Evolutionary conservation across 2,329 filamentous ascomycete species (phyloP).

Genomic region (Alternaria gansuensis): DNA sequence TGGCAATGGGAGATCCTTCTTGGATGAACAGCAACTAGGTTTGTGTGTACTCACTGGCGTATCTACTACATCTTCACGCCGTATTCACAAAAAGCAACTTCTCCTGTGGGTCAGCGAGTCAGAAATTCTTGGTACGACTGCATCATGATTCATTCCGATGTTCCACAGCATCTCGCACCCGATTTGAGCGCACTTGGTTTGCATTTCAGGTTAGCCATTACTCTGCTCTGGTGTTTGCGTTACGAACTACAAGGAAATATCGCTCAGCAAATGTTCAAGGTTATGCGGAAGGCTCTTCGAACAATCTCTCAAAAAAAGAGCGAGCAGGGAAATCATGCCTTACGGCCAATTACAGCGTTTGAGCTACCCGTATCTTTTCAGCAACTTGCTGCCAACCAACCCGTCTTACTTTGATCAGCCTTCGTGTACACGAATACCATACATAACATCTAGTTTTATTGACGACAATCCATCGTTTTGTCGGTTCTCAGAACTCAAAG

Average conservation of each 20-base stretch:
- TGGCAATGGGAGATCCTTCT: slow-evolving; percentile 69
- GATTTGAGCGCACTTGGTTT: neutral
- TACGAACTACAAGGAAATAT: neutral
- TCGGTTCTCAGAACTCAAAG: neutral
- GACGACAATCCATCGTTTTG: neutral
- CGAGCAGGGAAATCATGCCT: neutral
- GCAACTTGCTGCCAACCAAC: slow-evolving; percentile 1
- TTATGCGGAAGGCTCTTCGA: neutral
- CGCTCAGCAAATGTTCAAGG: neutral
- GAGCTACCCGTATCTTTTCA: neutral
- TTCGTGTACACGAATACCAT: neutral
- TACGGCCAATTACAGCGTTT: neutral
- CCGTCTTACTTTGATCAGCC: neutral
- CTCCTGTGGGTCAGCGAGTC: neutral
- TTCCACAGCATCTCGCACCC: neutral
- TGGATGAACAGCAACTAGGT: slow-evolving; percentile 23
- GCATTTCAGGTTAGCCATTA: neutral
- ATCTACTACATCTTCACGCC: neutral
- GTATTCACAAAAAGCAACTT: neutral
- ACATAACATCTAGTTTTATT: neutral
- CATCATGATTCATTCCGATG: slow-evolving; percentile 1
- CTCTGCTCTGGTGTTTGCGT: slow-evolving; percentile 2
- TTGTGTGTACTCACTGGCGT: neutral
- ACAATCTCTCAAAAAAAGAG: neutral
- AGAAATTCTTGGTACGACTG: slow-evolving; percentile 1